Evolutionary conservation across 2,329 filamentous ascomycete genomes (phyloP), one percentile per base, ranked within the genome.

Genomic region (Botrytis medusae): DNA sequence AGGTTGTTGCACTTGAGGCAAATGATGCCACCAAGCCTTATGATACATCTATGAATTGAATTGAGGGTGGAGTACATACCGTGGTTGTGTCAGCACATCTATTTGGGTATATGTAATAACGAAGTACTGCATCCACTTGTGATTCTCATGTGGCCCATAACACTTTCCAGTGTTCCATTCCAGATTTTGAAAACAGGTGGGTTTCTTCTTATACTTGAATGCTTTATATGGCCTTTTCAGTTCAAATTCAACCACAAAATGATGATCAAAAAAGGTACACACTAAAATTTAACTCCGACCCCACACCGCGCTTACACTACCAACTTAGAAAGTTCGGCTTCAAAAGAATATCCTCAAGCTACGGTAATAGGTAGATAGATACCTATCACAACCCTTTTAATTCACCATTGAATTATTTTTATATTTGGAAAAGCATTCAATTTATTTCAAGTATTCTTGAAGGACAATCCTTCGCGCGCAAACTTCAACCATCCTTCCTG

Each of bases 271-370:
- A 57, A 62, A 40, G 34, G 37, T n/a, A 18, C 62, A 64, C 40
- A 29, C 42, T 64, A 65, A 67, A 29, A 54, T 29, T 40, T 29
- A 54, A 67, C 37, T 54, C 46, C 29, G 32, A 40, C 64, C 46
- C 64, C 64, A 67, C 46, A 54, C 46, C 64, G 46, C 32, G 64
- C 44, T 64, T 48, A 44, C 42, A 12, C 44, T 32, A 51, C 48
- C 63, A 48, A 65, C 29, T 65, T 48, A 25, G 42, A 34, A 65
- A 65, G 20, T 51, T 65, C 34, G 42, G 32, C 46, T 54, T 67
- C 40, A 12, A 32, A 29, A 64, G 40, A 64, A 62, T 61, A 61
- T 37, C 22, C 34, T 20, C n/a, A 54, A 51, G 44, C 46, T 67
- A 14, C 51, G 29, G n/a, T 18, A 29, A 16, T 9, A 29, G 51